Conservation (phyloP, 2,329 filamentous ascomycete species). For the Periconia sp. region DNA sequence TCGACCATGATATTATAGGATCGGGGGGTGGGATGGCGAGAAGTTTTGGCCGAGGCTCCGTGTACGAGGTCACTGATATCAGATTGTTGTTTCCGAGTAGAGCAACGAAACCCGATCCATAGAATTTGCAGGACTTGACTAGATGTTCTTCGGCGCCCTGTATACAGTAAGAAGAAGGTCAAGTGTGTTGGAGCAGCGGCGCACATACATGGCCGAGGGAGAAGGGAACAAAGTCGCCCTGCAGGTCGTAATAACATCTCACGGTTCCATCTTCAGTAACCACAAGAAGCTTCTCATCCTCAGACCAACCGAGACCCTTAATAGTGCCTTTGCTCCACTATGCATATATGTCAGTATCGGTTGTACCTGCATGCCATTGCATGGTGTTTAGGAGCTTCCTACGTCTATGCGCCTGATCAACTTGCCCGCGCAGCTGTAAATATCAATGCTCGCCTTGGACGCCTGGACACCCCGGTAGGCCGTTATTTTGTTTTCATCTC, state of each 20-base stretch:
- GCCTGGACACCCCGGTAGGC: slow-evolving; percentile 72
- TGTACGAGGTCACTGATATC: slow-evolving; percentile 83
- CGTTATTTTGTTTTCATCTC: slow-evolving; percentile 82
- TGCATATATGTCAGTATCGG: slow-evolving; percentile 17
- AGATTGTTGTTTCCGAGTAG: slow-evolving; percentile 85
- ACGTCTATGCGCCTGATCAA: slow-evolving; percentile 76
- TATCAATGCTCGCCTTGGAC: slow-evolving; percentile 82
- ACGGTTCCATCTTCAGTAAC: slow-evolving; percentile 89
- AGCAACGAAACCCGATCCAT: slow-evolving; percentile 88
- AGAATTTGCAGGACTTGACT: slow-evolving; percentile 88
- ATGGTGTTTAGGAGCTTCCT: slow-evolving; percentile 17
- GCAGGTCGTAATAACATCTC: slow-evolving; percentile 85
- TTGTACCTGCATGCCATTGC: slow-evolving; percentile 1
- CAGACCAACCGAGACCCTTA: slow-evolving; percentile 91
- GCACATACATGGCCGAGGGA: slow-evolving; percentile 75
- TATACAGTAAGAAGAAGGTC: background rate
- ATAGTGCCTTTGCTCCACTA: slow-evolving; percentile 89
- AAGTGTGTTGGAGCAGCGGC: background rate
- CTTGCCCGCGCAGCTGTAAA: slow-evolving; percentile 92
- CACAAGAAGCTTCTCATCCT: slow-evolving; percentile 88
- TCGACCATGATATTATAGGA: slow-evolving; percentile 81
- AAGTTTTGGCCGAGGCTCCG: slow-evolving; percentile 83
- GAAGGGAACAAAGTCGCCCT: slow-evolving; percentile 93
- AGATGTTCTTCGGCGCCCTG: slow-evolving; percentile 82
- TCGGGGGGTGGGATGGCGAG: slow-evolving; percentile 77